Percentiles rank a stretch among this genome's conserved stretches.
Evolutionary conservation across 1,139 yeast genomes (phyloP).

Genomic region (Yamadazyma taylorii): DNA sequence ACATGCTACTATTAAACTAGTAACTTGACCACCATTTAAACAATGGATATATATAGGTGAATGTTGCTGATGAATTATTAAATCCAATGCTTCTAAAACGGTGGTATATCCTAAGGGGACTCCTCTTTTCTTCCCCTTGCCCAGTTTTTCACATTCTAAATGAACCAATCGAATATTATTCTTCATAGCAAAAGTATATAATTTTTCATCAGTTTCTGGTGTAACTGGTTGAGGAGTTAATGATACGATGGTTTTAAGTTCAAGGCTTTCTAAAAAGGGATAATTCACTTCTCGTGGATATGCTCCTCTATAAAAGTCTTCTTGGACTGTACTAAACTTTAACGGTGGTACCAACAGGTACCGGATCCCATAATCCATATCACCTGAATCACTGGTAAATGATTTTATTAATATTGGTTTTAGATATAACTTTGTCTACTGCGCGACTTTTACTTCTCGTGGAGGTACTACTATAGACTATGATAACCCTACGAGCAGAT

Average conservation of each 20-base stretch:
- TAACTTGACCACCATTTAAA: constrained; percentile 84
- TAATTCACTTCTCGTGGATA: constrained; percentile 78
- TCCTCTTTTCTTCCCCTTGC: constrained; percentile 75
- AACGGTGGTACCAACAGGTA: constrained; percentile 72
- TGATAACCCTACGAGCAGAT: too few species aligned
- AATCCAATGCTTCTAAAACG: constrained; percentile 57
- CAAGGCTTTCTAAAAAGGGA: constrained; percentile 67
- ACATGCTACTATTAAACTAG: constrained; percentile 83
- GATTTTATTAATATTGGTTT: neutral
- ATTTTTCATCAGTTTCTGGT: constrained; percentile 48
- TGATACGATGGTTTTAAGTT: constrained; percentile 72
- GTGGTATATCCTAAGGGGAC: constrained; percentile 74
- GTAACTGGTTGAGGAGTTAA: constrained; percentile 76
- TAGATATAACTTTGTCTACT: constrained; percentile 1
- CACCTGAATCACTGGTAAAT: neutral
- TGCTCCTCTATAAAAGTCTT: constrained; percentile 77
- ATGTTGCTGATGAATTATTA: constrained; percentile 56
- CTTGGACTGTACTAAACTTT: constrained; percentile 70
- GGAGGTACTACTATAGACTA: too few species aligned
- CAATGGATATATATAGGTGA: constrained; percentile 86
- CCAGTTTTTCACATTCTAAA: constrained; percentile 62
- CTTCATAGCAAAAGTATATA: constrained; percentile 49
- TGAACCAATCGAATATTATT: constrained; percentile 58
- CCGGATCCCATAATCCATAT: constrained; percentile 25
- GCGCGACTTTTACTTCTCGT: too few species aligned